phyloP scores from a whole-genome alignment of 305 asterid species.

The Euphrasia arctica region DNA sequence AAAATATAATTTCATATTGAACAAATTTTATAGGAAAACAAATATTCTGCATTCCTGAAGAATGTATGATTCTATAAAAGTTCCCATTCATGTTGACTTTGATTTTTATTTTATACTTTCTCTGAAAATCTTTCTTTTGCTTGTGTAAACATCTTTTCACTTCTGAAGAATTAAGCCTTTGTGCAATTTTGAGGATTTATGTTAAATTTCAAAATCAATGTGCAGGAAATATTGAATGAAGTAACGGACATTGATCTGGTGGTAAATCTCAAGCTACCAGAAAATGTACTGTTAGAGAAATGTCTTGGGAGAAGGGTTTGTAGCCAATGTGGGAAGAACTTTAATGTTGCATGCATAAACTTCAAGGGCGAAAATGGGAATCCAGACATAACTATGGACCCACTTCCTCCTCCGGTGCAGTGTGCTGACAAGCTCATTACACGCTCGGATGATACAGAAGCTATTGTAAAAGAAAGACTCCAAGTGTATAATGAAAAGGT shows the following conservation, averaged over 20 bases:
- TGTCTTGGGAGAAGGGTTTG: slow-evolving; percentile 96
- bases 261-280: slow-evolving; percentile 94
- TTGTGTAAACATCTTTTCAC: background rate
- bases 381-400: slow-evolving; percentile 86
- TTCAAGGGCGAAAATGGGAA: slow-evolving; percentile 83
- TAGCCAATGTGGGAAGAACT: slow-evolving; percentile 86
- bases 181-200: slow-evolving; percentile 6
- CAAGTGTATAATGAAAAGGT: slow-evolving; percentile 81
- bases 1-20: too few relatives aligned
- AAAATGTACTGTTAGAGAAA: slow-evolving; percentile 81
- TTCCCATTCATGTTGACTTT: too few relatives aligned
- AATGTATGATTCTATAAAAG: background rate
- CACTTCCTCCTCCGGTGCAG: slow-evolving; percentile 79
- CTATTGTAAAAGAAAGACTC: slow-evolving; percentile 79
- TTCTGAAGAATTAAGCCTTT: background rate
- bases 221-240: slow-evolving; percentile 87
- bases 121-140: too few relatives aligned
- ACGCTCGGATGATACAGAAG: slow-evolving; percentile 92
- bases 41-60: background rate
- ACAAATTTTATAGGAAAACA: background rate
- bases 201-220: slow-evolving; percentile 1
- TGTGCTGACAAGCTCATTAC: slow-evolving; percentile 83
- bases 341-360: slow-evolving; percentile 80
- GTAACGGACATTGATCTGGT: slow-evolving; percentile 93
- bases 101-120: too few relatives aligned